These are phyloP conservation scores for Nicotiana otophora DNA, from an alignment of 257 asterid species.

Conservation along the genomic window DNA sequence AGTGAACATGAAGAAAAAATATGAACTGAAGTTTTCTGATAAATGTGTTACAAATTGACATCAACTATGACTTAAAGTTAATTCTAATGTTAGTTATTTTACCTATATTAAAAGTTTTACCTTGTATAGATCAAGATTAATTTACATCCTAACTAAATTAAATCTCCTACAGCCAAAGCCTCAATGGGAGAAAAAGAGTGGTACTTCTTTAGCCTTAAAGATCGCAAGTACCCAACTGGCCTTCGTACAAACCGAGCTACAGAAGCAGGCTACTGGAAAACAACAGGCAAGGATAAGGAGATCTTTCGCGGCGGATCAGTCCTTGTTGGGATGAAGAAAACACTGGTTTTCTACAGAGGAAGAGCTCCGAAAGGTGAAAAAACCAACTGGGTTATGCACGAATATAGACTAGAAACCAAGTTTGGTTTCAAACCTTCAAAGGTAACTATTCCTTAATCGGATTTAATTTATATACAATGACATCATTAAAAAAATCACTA, in stretches of 20 bases:
- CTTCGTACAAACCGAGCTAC: conserved; percentile 74
- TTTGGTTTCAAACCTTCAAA: conserved; percentile 45
- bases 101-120: background rate
- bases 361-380: conserved; percentile 93
- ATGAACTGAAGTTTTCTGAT: too few species aligned
- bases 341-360: conserved; percentile 73
- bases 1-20: too few species aligned
- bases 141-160: background rate
- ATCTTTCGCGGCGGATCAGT: conserved; percentile 40
- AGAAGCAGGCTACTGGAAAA: conserved; percentile 83
- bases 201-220: conserved; percentile 72
- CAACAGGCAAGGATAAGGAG: conserved; percentile 86
- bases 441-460: conserved; percentile 25
- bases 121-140: too few species aligned
- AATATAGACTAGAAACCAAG: conserved; percentile 54
- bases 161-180: conserved; percentile 49
- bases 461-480: too few species aligned
- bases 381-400: conserved; percentile 92
- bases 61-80: background rate
- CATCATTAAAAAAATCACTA: too few species aligned
- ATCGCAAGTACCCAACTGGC: conserved; percentile 82
- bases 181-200: conserved; percentile 89
- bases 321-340: conserved; percentile 81
- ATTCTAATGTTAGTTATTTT: background rate
- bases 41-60: too few species aligned